Conservation (phyloP, 2,329 filamentous ascomycete genomes). For the Curvularia verruculosa region DNA sequence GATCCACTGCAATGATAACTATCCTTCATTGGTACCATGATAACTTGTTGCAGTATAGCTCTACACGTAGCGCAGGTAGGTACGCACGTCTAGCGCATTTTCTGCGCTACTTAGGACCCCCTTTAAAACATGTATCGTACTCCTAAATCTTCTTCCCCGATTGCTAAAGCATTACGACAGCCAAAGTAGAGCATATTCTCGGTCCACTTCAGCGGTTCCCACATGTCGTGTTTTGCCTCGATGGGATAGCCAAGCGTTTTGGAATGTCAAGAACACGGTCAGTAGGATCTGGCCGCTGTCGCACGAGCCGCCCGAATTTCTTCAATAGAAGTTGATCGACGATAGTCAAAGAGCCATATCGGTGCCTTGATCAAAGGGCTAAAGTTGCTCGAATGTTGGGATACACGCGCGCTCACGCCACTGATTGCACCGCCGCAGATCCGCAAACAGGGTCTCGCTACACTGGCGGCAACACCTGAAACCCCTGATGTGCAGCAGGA, state of each 20-base stretch:
- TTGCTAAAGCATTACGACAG: background rate
- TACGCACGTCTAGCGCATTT: background rate
- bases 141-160: background rate
- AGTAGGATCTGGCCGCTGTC: background rate
- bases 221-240: background rate
- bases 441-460: background rate
- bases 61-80: background rate
- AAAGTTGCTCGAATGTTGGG: background rate
- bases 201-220: background rate
- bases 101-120: background rate
- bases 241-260: background rate
- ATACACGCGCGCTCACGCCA: background rate
- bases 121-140: background rate
- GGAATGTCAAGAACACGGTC: background rate
- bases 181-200: background rate
- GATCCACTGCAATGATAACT: background rate
- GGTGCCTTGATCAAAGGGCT: background rate
- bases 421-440: slow-evolving; percentile 1
- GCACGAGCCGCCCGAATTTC: background rate
- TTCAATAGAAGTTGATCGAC: background rate
- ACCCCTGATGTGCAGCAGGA: background rate
- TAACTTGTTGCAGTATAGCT: background rate
- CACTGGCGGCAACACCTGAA: background rate
- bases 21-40: background rate
- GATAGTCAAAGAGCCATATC: background rate